A percentile compares a stretch with the other conserved stretches of the same genome.
Evolutionary conservation across 2,329 filamentous ascomycete species (phyloP).

Genomic region (Aureobasidium sp.): DNA sequence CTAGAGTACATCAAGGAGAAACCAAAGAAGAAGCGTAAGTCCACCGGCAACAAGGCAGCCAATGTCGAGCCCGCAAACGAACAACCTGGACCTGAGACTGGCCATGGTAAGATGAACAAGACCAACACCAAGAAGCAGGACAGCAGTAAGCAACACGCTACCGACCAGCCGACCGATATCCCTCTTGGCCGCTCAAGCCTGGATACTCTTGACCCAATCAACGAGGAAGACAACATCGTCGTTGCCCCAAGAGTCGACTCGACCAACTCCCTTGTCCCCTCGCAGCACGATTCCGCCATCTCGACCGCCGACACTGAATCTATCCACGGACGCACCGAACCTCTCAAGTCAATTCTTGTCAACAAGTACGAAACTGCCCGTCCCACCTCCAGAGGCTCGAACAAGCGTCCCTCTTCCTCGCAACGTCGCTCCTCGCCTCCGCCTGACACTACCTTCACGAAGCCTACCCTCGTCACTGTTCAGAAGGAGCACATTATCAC

Average conservation of each 20-base stretch:
- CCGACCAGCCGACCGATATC: neutral
- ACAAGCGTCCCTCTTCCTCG: conserved; percentile 20
- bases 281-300: conserved; percentile 11
- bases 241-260: neutral
- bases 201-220: conserved; percentile 28
- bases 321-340: conserved; percentile 22
- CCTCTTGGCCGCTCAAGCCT: conserved; percentile 18
- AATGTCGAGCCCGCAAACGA: conserved; percentile 14
- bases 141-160: neutral
- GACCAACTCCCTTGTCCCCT: conserved; percentile 1
- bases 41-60: conserved; percentile 10
- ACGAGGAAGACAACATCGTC: conserved; percentile 24
- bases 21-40: conserved; percentile 22
- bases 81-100: conserved; percentile 22
- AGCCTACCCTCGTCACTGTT: conserved; percentile 17
- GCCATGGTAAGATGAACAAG: conserved; percentile 22
- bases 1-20: conserved; percentile 13
- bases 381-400: conserved; percentile 13
- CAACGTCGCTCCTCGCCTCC: conserved; percentile 18
- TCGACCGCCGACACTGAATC: neutral
- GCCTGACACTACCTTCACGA: conserved; percentile 17
- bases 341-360: conserved; percentile 24
- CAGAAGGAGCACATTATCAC: conserved; percentile 18
- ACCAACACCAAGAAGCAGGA: conserved; percentile 5
- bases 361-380: conserved; percentile 25